Conservation (phyloP, 768 basidiomycete species). For the Suillus fuscotomentosus region DNA sequence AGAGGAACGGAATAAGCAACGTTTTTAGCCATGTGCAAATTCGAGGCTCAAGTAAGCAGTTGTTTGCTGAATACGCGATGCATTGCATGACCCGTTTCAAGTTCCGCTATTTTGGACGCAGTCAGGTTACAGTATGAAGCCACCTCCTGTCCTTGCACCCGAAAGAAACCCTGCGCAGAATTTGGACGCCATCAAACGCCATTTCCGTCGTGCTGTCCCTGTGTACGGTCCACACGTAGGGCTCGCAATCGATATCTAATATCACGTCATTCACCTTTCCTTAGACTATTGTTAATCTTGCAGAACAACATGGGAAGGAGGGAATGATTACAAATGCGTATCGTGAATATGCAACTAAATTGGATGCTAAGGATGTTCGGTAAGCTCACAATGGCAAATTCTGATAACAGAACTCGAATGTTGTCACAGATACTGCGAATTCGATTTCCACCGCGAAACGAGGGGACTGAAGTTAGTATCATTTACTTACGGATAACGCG, state of each 20-base stretch:
- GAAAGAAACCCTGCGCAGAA: constrained; percentile 77
- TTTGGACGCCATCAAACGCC: constrained; percentile 64
- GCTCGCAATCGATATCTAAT: constrained; percentile 6
- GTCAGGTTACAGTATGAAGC: constrained; percentile 82
- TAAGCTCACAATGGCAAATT: constrained; percentile 30
- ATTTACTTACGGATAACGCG: not conserved
- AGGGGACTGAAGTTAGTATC: constrained; percentile 83
- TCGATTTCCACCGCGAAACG: constrained; percentile 93
- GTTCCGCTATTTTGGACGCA: constrained; percentile 96
- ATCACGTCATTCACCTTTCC: constrained; percentile 8
- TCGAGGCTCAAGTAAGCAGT: constrained; percentile 77
- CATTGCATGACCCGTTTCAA: constrained; percentile 25
- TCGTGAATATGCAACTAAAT: constrained; percentile 60
- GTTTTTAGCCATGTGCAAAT: constrained; percentile 89
- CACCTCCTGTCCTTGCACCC: constrained; percentile 72
- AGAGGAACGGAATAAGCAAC: constrained; percentile 77
- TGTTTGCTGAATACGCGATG: constrained; percentile 2
- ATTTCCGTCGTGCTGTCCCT: constrained; percentile 64
- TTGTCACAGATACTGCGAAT: constrained; percentile 64
- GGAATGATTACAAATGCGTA: constrained; percentile 77
- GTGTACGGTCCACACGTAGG: constrained; percentile 79
- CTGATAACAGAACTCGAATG: not conserved
- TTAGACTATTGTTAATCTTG: constrained; percentile 84
- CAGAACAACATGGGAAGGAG: constrained; percentile 91
- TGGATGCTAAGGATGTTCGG: constrained; percentile 55